Evolutionary conservation across 1,284 basidiomycete genomes (phyloP).

Genomic region (Ustilago cynodontis): DNA sequence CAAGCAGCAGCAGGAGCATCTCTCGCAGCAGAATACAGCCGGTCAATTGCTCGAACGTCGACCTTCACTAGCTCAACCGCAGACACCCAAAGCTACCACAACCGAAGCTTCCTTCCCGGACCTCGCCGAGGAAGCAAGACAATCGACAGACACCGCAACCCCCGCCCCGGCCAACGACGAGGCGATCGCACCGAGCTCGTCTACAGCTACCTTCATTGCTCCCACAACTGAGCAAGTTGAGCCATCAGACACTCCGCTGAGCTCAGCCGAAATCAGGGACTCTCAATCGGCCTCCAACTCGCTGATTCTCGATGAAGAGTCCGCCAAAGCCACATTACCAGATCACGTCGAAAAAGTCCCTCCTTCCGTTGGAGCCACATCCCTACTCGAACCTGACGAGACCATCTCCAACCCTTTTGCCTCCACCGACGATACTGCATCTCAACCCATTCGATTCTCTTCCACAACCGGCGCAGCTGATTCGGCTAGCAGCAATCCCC

Average conservation of each 20-base stretch:
- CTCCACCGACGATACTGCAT: constrained; percentile 15
- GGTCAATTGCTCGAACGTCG: constrained; percentile 6
- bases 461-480: constrained; percentile 2
- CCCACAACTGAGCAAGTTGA: not conserved
- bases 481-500: constrained; percentile 1
- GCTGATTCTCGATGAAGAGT: constrained; percentile 50
- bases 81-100: constrained; percentile 29
- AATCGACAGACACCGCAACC: not conserved
- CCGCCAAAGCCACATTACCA: constrained; percentile 29
- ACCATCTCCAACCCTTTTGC: constrained; percentile 65
- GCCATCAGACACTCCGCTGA: constrained; percentile 23
- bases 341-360: constrained; percentile 43
- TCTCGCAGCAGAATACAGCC: constrained; percentile 15
- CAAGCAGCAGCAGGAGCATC: not conserved
- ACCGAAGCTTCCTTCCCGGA: constrained; percentile 15
- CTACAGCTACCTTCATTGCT: constrained; percentile 31
- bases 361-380: constrained; percentile 62
- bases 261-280: constrained; percentile 45
- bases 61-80: constrained; percentile 14
- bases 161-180: not conserved
- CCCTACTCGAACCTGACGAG: constrained; percentile 60
- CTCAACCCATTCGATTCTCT: constrained; percentile 29
- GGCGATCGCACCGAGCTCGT: constrained; percentile 24
- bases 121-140: not conserved
- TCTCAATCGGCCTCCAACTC: constrained; percentile 29